Base-by-base conservation (phyloP, 2,329 filamentous ascomycete genomes). In the Metarhizium sp. region DNA sequence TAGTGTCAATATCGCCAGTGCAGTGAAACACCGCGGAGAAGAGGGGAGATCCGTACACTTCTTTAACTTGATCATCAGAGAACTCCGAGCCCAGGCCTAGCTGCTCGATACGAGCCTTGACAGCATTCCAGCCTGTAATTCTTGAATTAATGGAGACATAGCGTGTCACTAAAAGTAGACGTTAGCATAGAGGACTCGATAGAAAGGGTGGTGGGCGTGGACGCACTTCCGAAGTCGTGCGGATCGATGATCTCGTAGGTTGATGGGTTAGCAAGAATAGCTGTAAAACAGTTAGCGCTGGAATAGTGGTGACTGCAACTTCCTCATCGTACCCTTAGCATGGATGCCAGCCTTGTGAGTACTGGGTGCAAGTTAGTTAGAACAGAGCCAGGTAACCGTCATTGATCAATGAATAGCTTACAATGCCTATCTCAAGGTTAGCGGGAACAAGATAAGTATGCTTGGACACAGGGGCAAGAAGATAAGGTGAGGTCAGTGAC, bases 231-330 rank as follows among this genome's bases (percentile, higher is more conserved):
- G 47, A 53, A 57, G 14, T 95, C 88, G 56, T 81, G 81, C 2
- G 92, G 91, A 72, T 92, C 87, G 72, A 96, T 87, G 67, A 95
- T 95, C 74, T 94, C 89, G 73, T 95, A 95, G 49, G 90, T 94
- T 6, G 56, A 55, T 2, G 62, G 61, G 52, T 58, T 53, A 13
- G 29, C 40, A 6, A 56, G 43, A 57, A 58, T 13, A 58, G 38
- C 38, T 40, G 38, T 13, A 40, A 16, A 1, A 4, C 11, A 14
- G 38, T 40, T 16, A 40, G 38, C 14, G 38, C 38, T 16, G 6
- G 6, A 34, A n/a, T 40, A 16, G 38, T 1, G 13, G 38, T 40
- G 14, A 16, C 14, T 40, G 59, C 38, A 40, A 34, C 32, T 34
- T 34, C 32, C 38, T 14, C 38, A 40, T 40, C 14, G 38, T 40